Evolutionary conservation across 2,329 filamentous ascomycete genomes (phyloP), one percentile per base, ranked within the genome.

Genomic region (Knoxdaviesia capensis): DNA sequence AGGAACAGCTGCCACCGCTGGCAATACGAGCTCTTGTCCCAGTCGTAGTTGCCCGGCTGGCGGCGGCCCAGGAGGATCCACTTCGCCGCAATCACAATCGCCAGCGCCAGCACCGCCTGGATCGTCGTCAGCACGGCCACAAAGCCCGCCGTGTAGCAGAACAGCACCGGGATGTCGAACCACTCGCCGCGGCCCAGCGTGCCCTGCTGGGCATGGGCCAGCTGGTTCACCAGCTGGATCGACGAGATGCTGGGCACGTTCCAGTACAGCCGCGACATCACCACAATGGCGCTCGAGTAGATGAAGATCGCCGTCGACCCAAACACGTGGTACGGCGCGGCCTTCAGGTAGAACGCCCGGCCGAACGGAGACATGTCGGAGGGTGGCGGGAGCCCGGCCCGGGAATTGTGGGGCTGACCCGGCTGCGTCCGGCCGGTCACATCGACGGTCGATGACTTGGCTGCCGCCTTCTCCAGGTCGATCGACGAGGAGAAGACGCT

Each of bases 1-100:
- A 72, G 56, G 49, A 67, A 68, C 6, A 72, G 50, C 49, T 74
- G 68, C 68, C 69, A 74, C 33, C 67, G 63, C 49, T 74, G 70
- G 52, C 68, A 72, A 54, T 73, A 74, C 10, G 60, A 57, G 20
- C 57, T 64, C 51, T 65, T 65, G 50, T 74, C 70, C 69, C 69
- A 74, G 52, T 71, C 66, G 48, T 70, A 70, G 46, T 65, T 66
- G 9, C 70, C 70, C 3, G 64, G 63, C 45, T 54, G 53, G 35
- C 69, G 59, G 20, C 62, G 62, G 10, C 69, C 69, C 29, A 73
- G 56, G 3, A 73, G 52, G 3, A 55, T 43, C 69, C 69, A 73
- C 49, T 74, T 73, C 6, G 62, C 53, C 3, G 47, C 54, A 43
- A 73, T 59, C 35, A 67, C 56, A 31, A 65, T 47, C 1, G 69